Evolutionary conservation across 106 monocot species (phyloP).

Genomic region (Cymbidium sinense): DNA sequence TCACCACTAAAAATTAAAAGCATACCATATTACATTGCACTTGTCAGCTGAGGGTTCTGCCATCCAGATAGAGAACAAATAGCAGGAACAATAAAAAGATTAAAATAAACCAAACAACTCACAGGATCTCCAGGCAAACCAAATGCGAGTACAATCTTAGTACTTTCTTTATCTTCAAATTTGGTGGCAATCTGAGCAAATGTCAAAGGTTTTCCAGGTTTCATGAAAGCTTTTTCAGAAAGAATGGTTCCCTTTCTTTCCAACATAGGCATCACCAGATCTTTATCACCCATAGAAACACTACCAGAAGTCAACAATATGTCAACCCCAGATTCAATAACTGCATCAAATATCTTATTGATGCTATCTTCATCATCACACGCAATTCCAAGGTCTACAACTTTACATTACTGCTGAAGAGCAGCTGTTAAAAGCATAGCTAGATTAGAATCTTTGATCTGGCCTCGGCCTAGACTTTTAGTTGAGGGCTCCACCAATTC

Average conservation of each 20-base stretch:
- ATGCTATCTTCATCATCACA: conserved; percentile 64
- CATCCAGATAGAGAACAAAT: conserved; percentile 80
- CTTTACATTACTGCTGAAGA: conserved; percentile 64
- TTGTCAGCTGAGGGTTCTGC: conserved; percentile 64
- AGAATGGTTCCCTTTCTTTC: conserved; percentile 54
- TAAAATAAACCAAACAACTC: conserved; percentile 89
- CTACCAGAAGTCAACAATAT: conserved; percentile 90
- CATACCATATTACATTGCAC: no score
- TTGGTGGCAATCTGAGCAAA: conserved; percentile 58
- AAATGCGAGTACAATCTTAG: conserved; percentile 71
- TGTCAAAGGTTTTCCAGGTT: conserved; percentile 94
- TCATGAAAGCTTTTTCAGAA: conserved; percentile 80
- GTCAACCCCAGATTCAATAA: conserved; percentile 51
- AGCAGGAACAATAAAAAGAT: conserved; percentile 84
- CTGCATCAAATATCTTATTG: conserved; percentile 33
- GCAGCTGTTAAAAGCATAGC: conserved; percentile 80
- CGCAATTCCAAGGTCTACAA: conserved; percentile 79
- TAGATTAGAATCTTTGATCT: conserved; percentile 96
- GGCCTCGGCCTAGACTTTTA: conserved; percentile 53
- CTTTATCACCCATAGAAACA: conserved; percentile 94
- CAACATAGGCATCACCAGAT: conserved; percentile 84
- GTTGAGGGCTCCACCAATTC: conserved; percentile 75
- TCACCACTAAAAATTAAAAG: no score
- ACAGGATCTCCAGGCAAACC: conserved; percentile 99
- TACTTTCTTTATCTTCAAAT: conserved; percentile 12